Base-by-base conservation (phyloP, 352 stramenopile genomes). In the Albugo laibachii region DNA sequence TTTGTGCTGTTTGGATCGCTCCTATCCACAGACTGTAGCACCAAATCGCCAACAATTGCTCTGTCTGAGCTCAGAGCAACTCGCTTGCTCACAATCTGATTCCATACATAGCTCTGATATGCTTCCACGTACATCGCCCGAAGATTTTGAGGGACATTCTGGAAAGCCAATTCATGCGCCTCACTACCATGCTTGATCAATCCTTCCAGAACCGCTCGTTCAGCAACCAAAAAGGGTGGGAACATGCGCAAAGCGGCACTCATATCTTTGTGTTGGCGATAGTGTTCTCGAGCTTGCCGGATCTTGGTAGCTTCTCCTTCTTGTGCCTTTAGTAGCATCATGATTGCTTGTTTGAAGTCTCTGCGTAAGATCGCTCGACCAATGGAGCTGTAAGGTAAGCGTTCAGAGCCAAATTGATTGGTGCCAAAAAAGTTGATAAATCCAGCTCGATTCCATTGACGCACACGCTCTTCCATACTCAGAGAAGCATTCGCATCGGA, bases 401-500 rank as follows among this genome's bases (percentile, higher is more conserved):
- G 74, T 36, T 59, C 87, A 65, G 60, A 94, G 61, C 71, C 92
- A 62, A 96, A 98, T 65, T 84, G 70, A 59, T 97, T 88, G 52
- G 97, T 80, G 10, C 94, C 92, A 59, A 97, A 97, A 65, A 97
- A 97, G 56, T 98, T 98, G 48, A 97, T 83, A 56, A 97, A 98
- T 2, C 94, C 93, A 21, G 59, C 57, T 10, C 38, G 35, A 20
- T 62, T 47, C 76, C 83, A 94, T 19, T 46, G 48, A 6, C 43
- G 18, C 2, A 93, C 54, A 2, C 49, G 49, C 5, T 84, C 51
- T 0, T 59, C 52, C 13, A 59, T 55, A 3, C 55, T 47, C 1
- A 57, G 54, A 10, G 65, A 36, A 16, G 83, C 53, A 19, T 81
- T 67, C n/a, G 77, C 58, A 5, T 74, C 53, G 1, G 73, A 67